Percentiles rank a stretch among this genome's conserved stretches.
phyloP scores from a whole-genome alignment of 768 basidiomycete genomes.

The Auricularia heimuer region DNA sequence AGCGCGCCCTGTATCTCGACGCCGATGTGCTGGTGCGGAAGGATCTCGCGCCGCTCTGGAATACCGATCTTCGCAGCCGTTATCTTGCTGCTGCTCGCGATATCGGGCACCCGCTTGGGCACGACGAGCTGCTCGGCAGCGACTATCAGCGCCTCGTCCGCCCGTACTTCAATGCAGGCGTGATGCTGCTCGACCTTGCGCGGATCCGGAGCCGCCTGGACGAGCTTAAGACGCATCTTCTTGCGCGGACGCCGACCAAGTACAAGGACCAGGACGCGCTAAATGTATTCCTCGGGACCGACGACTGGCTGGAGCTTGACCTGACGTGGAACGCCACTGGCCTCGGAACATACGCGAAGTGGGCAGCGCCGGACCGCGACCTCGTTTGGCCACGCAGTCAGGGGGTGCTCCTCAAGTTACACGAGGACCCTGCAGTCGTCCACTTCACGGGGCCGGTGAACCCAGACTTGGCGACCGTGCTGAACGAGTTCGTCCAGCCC shows the following conservation, averaged over 20 bases:
- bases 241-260: conserved; percentile 17
- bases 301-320: conserved; percentile 31
- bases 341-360: conserved; percentile 40
- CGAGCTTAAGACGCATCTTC: conserved; percentile 15
- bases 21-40: conserved; percentile 39
- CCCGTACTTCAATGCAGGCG: conserved; percentile 48
- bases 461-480: conserved; percentile 32
- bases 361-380: conserved; percentile 26
- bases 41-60: conserved; percentile 35
- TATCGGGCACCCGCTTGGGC: conserved; percentile 41
- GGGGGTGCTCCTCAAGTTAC: conserved; percentile 24
- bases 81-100: conserved; percentile 37
- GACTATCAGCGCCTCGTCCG: conserved; percentile 6
- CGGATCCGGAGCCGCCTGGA: conserved; percentile 20
- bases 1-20: conserved; percentile 44
- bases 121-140: conserved; percentile 20
- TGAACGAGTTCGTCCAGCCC: conserved; percentile 45
- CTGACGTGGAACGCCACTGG: conserved; percentile 49
- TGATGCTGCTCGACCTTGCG: conserved; percentile 41
- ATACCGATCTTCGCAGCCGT: conserved; percentile 32
- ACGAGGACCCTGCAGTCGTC: conserved; percentile 33
- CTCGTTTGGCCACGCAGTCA: conserved; percentile 10
- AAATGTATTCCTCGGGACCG: conserved; percentile 33
- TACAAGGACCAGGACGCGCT: conserved; percentile 41
- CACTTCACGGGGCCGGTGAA: conserved; percentile 52